Conservation (phyloP, 2,329 filamentous ascomycete genomes). For the Diaporthe sp. region DNA sequence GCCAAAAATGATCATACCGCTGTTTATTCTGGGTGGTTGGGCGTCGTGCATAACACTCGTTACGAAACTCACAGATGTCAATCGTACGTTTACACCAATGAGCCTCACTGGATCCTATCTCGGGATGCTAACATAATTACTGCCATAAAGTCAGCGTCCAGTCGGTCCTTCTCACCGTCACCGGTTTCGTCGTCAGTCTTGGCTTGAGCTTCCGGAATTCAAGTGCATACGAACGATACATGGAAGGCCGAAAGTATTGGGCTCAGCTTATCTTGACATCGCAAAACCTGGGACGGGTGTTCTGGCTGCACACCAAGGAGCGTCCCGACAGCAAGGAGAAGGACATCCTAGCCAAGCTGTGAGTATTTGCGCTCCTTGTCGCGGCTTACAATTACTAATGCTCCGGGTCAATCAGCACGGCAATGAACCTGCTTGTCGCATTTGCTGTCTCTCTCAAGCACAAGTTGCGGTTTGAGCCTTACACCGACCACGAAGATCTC, state of each 20-base stretch:
- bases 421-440: slow-evolving; percentile 77
- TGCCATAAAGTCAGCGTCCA: slow-evolving; percentile 63
- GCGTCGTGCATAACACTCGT: slow-evolving; percentile 74
- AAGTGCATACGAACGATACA: slow-evolving; percentile 80
- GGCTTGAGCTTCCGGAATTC: slow-evolving; percentile 83
- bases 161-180: slow-evolving; percentile 83
- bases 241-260: slow-evolving; percentile 69
- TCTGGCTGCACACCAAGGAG: slow-evolving; percentile 84
- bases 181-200: slow-evolving; percentile 86
- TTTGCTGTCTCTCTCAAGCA: slow-evolving; percentile 80
- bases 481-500: slow-evolving; percentile 77
- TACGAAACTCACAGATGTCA: slow-evolving; percentile 48
- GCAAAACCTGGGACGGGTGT: slow-evolving; percentile 79
- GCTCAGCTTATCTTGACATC: slow-evolving; percentile 71
- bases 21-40: slow-evolving; percentile 75
- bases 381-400: slow-evolving; percentile 20
- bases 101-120: not conserved
- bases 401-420: slow-evolving; percentile 55
- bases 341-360: slow-evolving; percentile 75
- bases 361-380: slow-evolving; percentile 30
- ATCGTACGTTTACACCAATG: slow-evolving; percentile 26
- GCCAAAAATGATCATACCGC: slow-evolving; percentile 81
- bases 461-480: slow-evolving; percentile 80
- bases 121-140: not conserved
- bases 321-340: slow-evolving; percentile 70